These are phyloP conservation scores for Inga laurina DNA, from an alignment of 306 rosid species.

Conservation along the genomic window DNA sequence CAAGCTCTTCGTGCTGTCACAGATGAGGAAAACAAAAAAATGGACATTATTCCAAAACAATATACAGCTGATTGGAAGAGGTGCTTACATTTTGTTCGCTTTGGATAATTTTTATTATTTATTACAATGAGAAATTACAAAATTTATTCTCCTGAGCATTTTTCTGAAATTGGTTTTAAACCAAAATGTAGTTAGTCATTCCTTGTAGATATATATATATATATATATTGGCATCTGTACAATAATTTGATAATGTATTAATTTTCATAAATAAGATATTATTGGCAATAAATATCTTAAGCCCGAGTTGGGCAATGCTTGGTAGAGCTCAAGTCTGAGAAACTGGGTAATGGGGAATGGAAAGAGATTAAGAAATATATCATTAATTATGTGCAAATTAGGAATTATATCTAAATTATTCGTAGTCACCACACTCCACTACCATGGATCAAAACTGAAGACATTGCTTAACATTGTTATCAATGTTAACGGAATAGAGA, in stretches of 20 bases:
- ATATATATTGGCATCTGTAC: not conserved
- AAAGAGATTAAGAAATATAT: not conserved
- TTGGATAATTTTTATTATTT: not conserved
- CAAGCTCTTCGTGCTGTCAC: slow-evolving; percentile 75
- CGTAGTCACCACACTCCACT: not conserved
- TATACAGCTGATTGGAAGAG: slow-evolving; percentile 90
- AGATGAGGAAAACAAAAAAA: slow-evolving; percentile 61
- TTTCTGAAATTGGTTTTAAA: slow-evolving; percentile 19
- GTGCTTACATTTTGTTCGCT: slow-evolving; percentile 30
- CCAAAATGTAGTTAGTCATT: not conserved
- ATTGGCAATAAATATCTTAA: slow-evolving; percentile 6
- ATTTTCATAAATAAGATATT: slow-evolving; percentile 7
- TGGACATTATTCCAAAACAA: slow-evolving; percentile 81
- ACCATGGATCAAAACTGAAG: not conserved
- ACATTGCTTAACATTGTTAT: slow-evolving; percentile 3
- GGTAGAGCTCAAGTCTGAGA: slow-evolving; percentile 14
- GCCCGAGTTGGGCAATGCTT: slow-evolving; percentile 10
- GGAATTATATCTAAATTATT: not conserved
- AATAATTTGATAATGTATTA: not conserved
- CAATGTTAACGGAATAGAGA: not conserved
- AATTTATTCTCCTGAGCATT: not conserved
- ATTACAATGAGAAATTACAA: slow-evolving; percentile 2
- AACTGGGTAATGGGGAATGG: not conserved
- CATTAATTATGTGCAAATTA: not conserved
- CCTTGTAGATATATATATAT: not conserved